These are phyloP conservation scores for Mariannaea elegans DNA, from an alignment of 2,329 filamentous ascomycete species.

Conservation along the genomic window DNA sequence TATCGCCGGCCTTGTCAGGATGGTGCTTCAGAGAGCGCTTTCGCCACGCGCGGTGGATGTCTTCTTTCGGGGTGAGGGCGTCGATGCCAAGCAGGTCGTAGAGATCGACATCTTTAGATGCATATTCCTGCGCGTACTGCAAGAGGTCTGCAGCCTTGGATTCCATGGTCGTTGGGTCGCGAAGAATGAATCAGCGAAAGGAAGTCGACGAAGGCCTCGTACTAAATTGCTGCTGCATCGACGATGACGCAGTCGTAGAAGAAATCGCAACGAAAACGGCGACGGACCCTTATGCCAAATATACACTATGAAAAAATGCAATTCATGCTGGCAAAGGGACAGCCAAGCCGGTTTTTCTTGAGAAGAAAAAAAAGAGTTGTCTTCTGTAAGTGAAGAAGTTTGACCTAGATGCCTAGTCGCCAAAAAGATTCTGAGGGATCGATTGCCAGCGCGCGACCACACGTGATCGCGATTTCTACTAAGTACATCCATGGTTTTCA, in stretches of 20 bases:
- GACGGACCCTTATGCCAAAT: not conserved
- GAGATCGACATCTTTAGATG: constrained; percentile 73
- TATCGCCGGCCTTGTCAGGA: constrained; percentile 85
- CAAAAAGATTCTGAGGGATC: not conserved
- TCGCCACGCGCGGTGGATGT: constrained; percentile 85
- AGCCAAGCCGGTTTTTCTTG: not conserved
- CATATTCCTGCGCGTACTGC: constrained; percentile 65
- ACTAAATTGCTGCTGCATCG: not conserved
- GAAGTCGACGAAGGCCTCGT: not conserved
- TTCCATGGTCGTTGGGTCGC: constrained; percentile 39
- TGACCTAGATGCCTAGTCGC: not conserved
- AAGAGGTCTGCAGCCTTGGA: constrained; percentile 59
- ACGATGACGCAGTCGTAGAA: not conserved
- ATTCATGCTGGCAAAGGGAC: not conserved
- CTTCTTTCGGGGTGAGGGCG: constrained; percentile 70
- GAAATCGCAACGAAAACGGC: not conserved
- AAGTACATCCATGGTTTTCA: not conserved
- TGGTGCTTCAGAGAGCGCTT: constrained; percentile 90
- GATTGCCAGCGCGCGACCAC: constrained; percentile 7
- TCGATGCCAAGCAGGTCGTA: constrained; percentile 79
- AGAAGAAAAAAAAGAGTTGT: not conserved
- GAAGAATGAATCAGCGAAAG: not conserved
- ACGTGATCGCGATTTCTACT: constrained; percentile 10
- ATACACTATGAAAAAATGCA: not conserved
- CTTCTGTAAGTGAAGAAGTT: not conserved